phyloP scores from a whole-genome alignment of 2,329 filamentous ascomycete species.

The Cladosporium colombiae region DNA sequence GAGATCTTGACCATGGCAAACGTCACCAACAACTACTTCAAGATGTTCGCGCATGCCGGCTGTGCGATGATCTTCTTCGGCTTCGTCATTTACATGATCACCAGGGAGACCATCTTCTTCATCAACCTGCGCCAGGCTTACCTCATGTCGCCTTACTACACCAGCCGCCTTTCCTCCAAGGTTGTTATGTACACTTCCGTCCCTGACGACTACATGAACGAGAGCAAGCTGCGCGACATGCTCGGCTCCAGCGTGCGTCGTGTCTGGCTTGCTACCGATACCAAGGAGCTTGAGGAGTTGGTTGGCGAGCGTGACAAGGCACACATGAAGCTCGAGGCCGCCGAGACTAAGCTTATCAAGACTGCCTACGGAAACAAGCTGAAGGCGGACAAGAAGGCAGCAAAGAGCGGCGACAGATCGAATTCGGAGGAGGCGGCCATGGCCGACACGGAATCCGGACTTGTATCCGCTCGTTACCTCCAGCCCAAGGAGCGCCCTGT shows the following conservation, averaged over 20 bases:
- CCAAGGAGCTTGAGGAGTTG: slow-evolving; percentile 73
- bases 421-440: slow-evolving; percentile 48
- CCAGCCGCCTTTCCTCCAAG: slow-evolving; percentile 81
- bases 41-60: slow-evolving; percentile 80
- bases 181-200: slow-evolving; percentile 89
- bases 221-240: slow-evolving; percentile 73
- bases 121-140: slow-evolving; percentile 93
- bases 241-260: slow-evolving; percentile 80
- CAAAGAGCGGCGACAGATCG: slow-evolving; percentile 57
- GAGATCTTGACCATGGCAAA: slow-evolving; percentile 81
- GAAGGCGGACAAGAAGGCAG: slow-evolving; percentile 66
- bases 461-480: slow-evolving; percentile 73
- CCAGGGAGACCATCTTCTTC: slow-evolving; percentile 86
- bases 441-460: slow-evolving; percentile 67
- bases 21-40: slow-evolving; percentile 62
- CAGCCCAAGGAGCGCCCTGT: slow-evolving; percentile 72
- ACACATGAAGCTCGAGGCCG: slow-evolving; percentile 79
- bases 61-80: slow-evolving; percentile 79
- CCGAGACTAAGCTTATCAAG: slow-evolving; percentile 83
- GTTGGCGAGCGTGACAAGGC: slow-evolving; percentile 79
- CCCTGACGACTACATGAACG: slow-evolving; percentile 73
- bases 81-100: slow-evolving; percentile 86
- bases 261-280: slow-evolving; percentile 81
- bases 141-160: slow-evolving; percentile 79
- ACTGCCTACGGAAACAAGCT: slow-evolving; percentile 70